phyloP scores from a whole-genome alignment of 176 grass and related monocot genomes.

The Eragrostis curvula region DNA sequence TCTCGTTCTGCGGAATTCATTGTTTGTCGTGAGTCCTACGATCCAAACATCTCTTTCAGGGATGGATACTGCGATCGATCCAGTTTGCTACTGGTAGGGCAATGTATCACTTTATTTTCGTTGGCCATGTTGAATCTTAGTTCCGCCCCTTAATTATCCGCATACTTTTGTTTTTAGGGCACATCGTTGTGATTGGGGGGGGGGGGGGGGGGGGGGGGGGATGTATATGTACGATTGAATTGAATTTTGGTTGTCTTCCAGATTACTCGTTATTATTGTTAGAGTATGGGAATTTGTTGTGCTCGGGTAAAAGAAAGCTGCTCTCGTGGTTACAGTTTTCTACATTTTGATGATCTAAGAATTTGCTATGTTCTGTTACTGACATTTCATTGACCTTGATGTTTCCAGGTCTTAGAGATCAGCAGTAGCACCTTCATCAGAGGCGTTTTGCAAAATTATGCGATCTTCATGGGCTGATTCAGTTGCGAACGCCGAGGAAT shows the following conservation, averaged over 20 bases:
- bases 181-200: not conserved
- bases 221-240: not conserved
- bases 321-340: not conserved
- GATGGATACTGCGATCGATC: not conserved
- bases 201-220: too few relatives aligned
- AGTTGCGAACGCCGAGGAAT: slow-evolving; percentile 96
- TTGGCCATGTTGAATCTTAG: not conserved
- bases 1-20: not conserved
- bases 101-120: not conserved
- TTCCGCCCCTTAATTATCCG: not conserved
- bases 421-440: slow-evolving; percentile 28
- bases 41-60: not conserved
- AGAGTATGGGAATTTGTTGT: not conserved
- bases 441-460: slow-evolving; percentile 81
- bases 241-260: not conserved
- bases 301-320: not conserved
- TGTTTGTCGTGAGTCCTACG: not conserved
- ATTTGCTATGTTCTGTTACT: not conserved
- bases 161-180: not conserved
- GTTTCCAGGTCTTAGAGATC: slow-evolving; percentile 41
- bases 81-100: not conserved
- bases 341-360: not conserved
- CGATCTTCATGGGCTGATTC: slow-evolving; percentile 99
- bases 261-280: not conserved
- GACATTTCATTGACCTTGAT: not conserved